Evolutionary conservation across 164 flowering plant genomes (phyloP).

Genomic region (Vitis riparia): DNA sequence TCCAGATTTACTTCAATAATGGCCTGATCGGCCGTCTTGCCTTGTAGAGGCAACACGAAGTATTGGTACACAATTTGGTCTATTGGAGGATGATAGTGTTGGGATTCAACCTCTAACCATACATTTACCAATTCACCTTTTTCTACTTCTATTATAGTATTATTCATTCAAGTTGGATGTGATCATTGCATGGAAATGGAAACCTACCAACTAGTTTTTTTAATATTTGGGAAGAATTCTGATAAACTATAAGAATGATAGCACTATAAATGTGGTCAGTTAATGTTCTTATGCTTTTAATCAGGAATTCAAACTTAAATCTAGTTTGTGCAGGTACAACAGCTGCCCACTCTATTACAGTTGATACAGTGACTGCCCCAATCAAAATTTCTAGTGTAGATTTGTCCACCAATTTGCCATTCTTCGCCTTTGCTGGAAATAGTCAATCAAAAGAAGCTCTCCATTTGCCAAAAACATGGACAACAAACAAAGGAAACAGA

Average conservation of each 20-base stretch:
- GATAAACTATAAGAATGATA: neutral
- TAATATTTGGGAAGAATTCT: too few species aligned
- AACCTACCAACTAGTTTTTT: neutral
- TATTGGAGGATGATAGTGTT: slow-evolving; percentile 44
- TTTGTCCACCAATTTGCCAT: too few species aligned
- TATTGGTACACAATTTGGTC: slow-evolving; percentile 38
- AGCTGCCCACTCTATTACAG: too few species aligned
- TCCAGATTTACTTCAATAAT: slow-evolving; percentile 30
- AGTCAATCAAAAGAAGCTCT: too few species aligned
- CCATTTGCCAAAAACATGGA: too few species aligned
- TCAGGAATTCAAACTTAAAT: too few species aligned
- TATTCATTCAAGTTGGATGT: neutral
- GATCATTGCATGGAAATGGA: neutral
- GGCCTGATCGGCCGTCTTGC: slow-evolving; percentile 32
- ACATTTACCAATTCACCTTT: slow-evolving; percentile 42
- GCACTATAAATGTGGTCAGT: neutral
- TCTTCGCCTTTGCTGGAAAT: too few species aligned
- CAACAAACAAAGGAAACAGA: too few species aligned
- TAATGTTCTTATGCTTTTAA: too few species aligned
- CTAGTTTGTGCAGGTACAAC: too few species aligned
- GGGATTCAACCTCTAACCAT: slow-evolving; percentile 72
- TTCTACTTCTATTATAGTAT: neutral
- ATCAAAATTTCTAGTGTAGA: too few species aligned
- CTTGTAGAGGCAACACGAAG: slow-evolving; percentile 32
- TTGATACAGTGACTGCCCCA: too few species aligned